A percentile compares a stretch with the other conserved stretches of the same genome.
Conservation (phyloP, 2,329 filamentous ascomycete genomes). For the Hansfordia pulvinata region DNA sequence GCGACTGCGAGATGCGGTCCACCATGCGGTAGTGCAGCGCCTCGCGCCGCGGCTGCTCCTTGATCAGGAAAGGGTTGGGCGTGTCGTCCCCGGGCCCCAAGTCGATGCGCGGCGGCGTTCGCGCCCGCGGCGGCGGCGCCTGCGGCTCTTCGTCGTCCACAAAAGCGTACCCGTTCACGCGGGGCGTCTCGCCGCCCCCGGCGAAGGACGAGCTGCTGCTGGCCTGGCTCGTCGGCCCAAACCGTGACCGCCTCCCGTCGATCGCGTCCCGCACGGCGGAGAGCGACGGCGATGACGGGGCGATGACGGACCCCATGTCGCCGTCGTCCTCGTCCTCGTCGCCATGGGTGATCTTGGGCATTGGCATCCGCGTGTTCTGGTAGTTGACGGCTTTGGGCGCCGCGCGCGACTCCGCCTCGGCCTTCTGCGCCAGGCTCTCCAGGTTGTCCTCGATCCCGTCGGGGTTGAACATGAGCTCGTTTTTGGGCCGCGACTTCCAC, state of each 20-base stretch:
- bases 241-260: conserved; percentile 51
- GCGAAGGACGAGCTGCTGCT: conserved; percentile 46
- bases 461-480: conserved; percentile 76
- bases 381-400: conserved; percentile 68
- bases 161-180: conserved; percentile 88
- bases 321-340: too few species aligned
- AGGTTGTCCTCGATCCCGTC: conserved; percentile 47
- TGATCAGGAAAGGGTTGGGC: conserved; percentile 69
- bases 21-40: conserved; percentile 77
- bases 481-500: conserved; percentile 64
- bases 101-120: conserved; percentile 31
- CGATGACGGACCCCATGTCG: too few species aligned
- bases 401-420: conserved; percentile 58
- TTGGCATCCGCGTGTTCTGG: conserved; percentile 67
- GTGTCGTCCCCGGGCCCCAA: conserved; percentile 46
- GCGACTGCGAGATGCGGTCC: conserved; percentile 62
- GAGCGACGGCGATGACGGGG: conserved; percentile 71
- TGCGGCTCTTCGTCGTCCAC: conserved; percentile 65
- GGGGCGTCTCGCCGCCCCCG: conserved; percentile 64
- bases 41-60: conserved; percentile 63
- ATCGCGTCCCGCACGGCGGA: conserved; percentile 79
- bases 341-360: conserved; percentile 22
- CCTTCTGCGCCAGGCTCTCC: conserved; percentile 51
- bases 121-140: conserved; percentile 26
- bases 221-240: too few species aligned